Base-by-base conservation (phyloP, 441 rosid species). In the Metrosideros polymorpha region DNA sequence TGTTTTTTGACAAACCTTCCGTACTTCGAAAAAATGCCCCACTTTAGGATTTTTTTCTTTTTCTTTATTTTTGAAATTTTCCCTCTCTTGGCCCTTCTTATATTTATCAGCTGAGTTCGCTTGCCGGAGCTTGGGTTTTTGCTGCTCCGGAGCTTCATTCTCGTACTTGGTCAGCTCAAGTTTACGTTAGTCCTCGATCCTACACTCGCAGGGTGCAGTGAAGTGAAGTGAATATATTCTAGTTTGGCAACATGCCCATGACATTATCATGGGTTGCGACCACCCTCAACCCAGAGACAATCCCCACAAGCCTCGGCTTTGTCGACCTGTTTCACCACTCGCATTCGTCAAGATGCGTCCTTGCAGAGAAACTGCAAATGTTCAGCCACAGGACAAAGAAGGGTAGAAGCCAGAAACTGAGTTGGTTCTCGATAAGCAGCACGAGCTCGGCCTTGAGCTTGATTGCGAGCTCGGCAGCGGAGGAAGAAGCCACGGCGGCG, bases 251-350 rank as follows among this genome's bases (percentile, higher is more conserved):
- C 88, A 93, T 93, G 95, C 83, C 93, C 56, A 88, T 88, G 50
- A 85, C 90, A 35, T 51, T 90, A 19, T 51, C 88, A 47, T 88
- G 92, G 92, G 87, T 89, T 85, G 87, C 87, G 35, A 85, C 88
- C 5, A 35, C 45, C 45, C 90, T 92, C 39, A 87, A 56, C 83
- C 53, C 91, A 83, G 91, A 87, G 42, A 63, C 77, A 4, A 35
- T 91, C 32, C 88, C 91, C 59, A 90, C 52, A 43, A 86, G 89
- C 84, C 88, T 89, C 84, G 88, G 93, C 47, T 93, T 92, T 53
- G 71, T 91, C 14, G 90, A 88, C 85, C 86, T 87, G 55, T 71
- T 86, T 63, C 84, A 87, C 86, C 84, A 84, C 83, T 57, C 91
- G 12, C 90, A 91, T 76, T 86, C 94, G 53, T 88, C 92, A 7